Base-by-base conservation (phyloP, 441 rosid species). In the Eutrema salsugineum region DNA sequence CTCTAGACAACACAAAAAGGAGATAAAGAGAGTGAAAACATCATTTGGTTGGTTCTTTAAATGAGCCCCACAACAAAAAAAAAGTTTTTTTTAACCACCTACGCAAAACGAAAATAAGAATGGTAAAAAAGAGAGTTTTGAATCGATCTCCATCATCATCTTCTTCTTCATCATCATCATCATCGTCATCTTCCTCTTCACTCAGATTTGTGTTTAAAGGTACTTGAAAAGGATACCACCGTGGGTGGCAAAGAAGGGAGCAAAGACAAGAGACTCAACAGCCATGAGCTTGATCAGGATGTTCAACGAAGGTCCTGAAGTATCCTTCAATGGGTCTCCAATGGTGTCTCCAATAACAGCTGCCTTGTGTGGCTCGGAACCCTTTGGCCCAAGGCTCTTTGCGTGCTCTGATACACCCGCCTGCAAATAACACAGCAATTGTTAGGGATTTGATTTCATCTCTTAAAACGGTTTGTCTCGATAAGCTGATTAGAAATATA, bases 201-300 rank as follows among this genome's bases (percentile, higher is more conserved):
- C 76, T 70, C 72, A 35, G 17, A 53, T 61, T 55, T 19, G 61
- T 69, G 39, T 69, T 76, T 40, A 76, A 58, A 76, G 36, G 76
- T 70, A 56, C 77, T 87, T 88, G 81, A 88, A 85, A 24, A 88
- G 82, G 64, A 83, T 75, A 68, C 86, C 91, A 11, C 94, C 91
- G 51, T 86, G 91, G 43, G 88, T 78, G 12, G 94, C 94, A 35
- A 85, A 88, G 84, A 88, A 88, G 14, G 94, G 91, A 39, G 94
- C 91, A 46, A 88, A 88, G 57, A 88, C 94, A 40, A 88, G 73
- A 6, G 94, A 81, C 77, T 88, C 94, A 0, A 88, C 94, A 4
- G 94, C 91, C 94, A 85, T 83, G 77, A 88, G 89, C 86, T 88
- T 86, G 80, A 86, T 88, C 36, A 88, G 79, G 73, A 86, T 85